A percentile compares a stretch with the other conserved stretches of the same genome.
Conservation (phyloP, 257 asterid genomes). For the Pogostemon cablin region DNA sequence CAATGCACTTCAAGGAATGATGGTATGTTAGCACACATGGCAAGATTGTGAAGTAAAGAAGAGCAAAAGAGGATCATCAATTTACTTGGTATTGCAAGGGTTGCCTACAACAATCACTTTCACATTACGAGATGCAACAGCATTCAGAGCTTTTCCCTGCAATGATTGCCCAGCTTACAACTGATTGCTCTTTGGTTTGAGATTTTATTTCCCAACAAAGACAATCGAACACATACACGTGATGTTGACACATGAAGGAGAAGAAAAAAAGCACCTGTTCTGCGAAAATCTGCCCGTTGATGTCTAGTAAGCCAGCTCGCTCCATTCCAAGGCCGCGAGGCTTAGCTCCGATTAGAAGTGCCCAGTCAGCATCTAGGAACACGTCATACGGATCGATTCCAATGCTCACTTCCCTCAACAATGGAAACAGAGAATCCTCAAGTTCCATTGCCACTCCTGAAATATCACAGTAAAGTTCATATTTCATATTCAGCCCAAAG, state of each 20-base stretch:
- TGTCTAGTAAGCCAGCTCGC: constrained; percentile 83
- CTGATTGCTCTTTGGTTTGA: background rate
- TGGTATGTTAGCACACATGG: constrained; percentile 40
- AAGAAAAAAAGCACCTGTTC: constrained; percentile 59
- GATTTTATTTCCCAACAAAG: background rate
- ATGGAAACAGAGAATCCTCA: constrained; percentile 92
- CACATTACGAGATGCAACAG: constrained; percentile 89
- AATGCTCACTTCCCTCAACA: constrained; percentile 91
- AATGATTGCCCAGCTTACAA: constrained; percentile 4
- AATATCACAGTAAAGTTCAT: constrained; percentile 9
- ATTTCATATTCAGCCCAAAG: background rate
- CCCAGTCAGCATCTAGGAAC: constrained; percentile 97
- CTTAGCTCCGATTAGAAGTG: constrained; percentile 96
- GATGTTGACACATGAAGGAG: background rate
- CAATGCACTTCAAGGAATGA: constrained; percentile 73
- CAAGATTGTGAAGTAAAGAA: background rate
- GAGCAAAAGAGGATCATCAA: background rate
- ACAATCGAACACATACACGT: background rate
- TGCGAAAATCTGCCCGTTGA: constrained; percentile 88
- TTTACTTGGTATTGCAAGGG: constrained; percentile 98
- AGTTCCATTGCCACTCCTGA: constrained; percentile 99
- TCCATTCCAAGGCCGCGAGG: constrained; percentile 99
- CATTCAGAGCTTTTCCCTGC: constrained; percentile 98
- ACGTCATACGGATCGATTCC: constrained; percentile 93
- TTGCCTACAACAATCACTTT: constrained; percentile 94